phyloP scores from a whole-genome alignment of 306 rosid species.

The Corylus americana region DNA sequence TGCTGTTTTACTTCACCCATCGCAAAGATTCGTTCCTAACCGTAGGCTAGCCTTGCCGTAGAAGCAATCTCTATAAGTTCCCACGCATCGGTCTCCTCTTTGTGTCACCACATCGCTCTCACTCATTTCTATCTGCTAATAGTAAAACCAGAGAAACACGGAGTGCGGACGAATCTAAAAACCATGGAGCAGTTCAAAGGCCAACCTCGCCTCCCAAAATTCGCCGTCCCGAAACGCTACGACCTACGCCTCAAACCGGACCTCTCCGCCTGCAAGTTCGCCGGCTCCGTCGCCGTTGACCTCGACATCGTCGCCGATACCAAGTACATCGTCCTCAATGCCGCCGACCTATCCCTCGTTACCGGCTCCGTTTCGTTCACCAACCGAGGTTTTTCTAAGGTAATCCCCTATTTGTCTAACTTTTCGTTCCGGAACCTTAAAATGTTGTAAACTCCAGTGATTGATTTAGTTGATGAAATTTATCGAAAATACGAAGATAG shows the following conservation, averaged over 20 bases:
- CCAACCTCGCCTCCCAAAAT: constrained; percentile 85
- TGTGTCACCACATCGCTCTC: too few relatives aligned
- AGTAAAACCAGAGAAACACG: too few relatives aligned
- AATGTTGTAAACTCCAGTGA: too few relatives aligned
- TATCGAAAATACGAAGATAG: background rate
- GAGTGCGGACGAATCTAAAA: background rate
- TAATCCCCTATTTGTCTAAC: constrained; percentile 5
- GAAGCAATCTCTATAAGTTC: too few relatives aligned
- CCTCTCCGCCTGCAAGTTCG: constrained; percentile 63
- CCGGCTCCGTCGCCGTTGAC: constrained; percentile 63
- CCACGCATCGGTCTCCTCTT: too few relatives aligned
- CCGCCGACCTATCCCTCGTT: constrained; percentile 56
- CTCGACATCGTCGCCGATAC: constrained; percentile 67
- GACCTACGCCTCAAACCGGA: constrained; percentile 67
- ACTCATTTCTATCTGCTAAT: too few relatives aligned
- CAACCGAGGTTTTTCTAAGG: constrained; percentile 48
- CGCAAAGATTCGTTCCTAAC: too few relatives aligned
- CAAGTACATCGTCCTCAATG: constrained; percentile 75
- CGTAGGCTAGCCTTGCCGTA: too few relatives aligned
- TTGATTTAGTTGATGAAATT: background rate
- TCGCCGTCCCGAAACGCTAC: constrained; percentile 83
- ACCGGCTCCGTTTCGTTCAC: constrained; percentile 44
- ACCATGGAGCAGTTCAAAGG: constrained; percentile 82
- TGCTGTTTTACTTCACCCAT: too few relatives aligned
- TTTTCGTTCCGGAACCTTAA: background rate